Evolutionary conservation across 2,329 filamentous ascomycete genomes (phyloP).

Genomic region (Rutstroemia sp.): DNA sequence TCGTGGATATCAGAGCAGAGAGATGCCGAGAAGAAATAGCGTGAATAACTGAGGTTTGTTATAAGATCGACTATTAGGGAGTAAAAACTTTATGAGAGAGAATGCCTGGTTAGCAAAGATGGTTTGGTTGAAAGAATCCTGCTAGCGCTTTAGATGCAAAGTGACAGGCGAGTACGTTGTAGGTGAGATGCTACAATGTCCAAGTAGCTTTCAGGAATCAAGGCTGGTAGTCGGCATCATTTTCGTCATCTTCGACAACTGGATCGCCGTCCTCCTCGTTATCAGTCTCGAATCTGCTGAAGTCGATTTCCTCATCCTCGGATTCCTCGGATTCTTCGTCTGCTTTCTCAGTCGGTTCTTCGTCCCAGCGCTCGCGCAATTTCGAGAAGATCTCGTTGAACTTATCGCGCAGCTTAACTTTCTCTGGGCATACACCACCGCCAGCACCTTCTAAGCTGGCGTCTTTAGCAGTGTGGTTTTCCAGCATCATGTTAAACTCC

Average conservation of each 20-base stretch:
- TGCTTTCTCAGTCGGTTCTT: not conserved
- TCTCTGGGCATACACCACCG: not conserved
- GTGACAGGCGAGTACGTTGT: not conserved
- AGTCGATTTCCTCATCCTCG: not conserved
- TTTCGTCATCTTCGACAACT: not conserved
- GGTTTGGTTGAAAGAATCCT: too few species aligned
- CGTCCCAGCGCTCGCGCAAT: not conserved
- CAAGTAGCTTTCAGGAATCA: not conserved
- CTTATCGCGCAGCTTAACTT: not conserved
- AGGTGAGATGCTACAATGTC: not conserved
- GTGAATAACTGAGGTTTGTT: too few species aligned
- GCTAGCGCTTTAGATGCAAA: too few species aligned
- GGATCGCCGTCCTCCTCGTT: not conserved
- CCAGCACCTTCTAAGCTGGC: not conserved
- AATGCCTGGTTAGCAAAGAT: too few species aligned
- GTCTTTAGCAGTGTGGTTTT: not conserved
- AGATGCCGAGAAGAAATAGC: too few species aligned
- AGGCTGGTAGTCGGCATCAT: not conserved
- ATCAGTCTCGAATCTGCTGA: not conserved
- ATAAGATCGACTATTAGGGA: too few species aligned
- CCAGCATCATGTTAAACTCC: not conserved
- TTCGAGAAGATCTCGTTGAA: not conserved
- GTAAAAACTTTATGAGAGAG: too few species aligned
- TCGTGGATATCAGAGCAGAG: too few species aligned
- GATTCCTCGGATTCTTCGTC: not conserved